Conservation (phyloP, 805 yeast genomes). For the Lipomyces chichibuensis region DNA sequence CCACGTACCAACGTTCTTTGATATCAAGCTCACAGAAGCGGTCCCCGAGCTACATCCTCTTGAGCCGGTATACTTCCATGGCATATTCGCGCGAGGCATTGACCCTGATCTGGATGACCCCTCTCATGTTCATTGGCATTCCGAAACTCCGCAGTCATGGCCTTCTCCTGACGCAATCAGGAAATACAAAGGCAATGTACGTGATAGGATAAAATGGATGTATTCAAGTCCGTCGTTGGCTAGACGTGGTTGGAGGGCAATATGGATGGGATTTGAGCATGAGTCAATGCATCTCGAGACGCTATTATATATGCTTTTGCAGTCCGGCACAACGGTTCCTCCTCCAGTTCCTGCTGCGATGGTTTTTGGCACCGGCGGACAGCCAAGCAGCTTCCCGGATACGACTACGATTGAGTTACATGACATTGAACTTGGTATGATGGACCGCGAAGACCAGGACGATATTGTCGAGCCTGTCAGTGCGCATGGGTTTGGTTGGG, state of each 20-base stretch:
- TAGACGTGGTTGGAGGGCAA: conserved; percentile 20
- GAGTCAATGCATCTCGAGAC: conserved; percentile 39
- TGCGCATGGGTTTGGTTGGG: conserved; percentile 32
- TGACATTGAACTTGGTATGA: conserved; percentile 23
- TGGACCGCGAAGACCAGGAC: conserved; percentile 18
- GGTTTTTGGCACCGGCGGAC: background rate
- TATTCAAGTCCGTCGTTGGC: background rate
- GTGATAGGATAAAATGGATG: conserved; percentile 18
- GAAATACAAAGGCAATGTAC: conserved; percentile 20
- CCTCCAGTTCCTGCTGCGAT: conserved; percentile 26
- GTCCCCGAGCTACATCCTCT: conserved; percentile 7
- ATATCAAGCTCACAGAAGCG: conserved; percentile 32
- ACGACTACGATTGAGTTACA: background rate
- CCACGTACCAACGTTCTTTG: conserved; percentile 37
- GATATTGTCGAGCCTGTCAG: background rate
- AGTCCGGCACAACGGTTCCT: conserved; percentile 21
- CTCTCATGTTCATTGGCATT: conserved; percentile 36
- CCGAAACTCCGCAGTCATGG: conserved; percentile 32
- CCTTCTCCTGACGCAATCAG: conserved; percentile 19
- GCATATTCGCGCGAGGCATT: conserved; percentile 37
- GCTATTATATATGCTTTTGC: conserved; percentile 35
- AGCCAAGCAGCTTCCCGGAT: background rate
- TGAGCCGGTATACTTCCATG: conserved; percentile 22
- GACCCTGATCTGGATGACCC: conserved; percentile 39
- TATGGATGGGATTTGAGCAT: conserved; percentile 37